These are phyloP conservation scores for Podospora tetraspora DNA, from an alignment of 495 filamentous ascomycete genomes.

Conservation along the genomic window DNA sequence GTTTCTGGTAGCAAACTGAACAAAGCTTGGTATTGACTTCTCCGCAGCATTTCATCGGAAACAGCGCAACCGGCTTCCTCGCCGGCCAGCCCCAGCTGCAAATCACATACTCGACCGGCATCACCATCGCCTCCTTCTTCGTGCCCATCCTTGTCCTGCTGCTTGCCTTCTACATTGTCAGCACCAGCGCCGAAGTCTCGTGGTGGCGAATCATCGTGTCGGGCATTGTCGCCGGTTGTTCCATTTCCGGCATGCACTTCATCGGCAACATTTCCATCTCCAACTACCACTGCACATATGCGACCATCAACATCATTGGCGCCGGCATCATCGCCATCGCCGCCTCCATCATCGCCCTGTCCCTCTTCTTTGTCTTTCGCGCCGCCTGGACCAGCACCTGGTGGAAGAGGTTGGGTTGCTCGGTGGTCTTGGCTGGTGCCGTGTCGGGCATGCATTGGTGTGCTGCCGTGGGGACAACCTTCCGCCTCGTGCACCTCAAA, in stretches of 20 bases:
- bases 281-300: constrained; percentile 65
- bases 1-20: too few species aligned
- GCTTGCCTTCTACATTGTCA: constrained; percentile 64
- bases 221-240: constrained; percentile 62
- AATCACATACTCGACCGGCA: constrained; percentile 65
- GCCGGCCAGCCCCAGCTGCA: constrained; percentile 57
- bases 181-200: constrained; percentile 54
- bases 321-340: constrained; percentile 66
- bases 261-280: constrained; percentile 74
- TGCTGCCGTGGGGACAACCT: constrained; percentile 65
- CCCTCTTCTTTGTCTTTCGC: constrained; percentile 71
- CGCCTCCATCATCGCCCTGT: constrained; percentile 61
- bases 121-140: constrained; percentile 74
- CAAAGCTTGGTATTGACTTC: background rate
- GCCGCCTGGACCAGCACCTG: constrained; percentile 73
- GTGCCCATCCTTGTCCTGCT: constrained; percentile 71
- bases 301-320: constrained; percentile 54
- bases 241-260: constrained; percentile 88
- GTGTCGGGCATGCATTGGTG: constrained; percentile 90
- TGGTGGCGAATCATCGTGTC: constrained; percentile 55
- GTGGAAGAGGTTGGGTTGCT: constrained; percentile 66
- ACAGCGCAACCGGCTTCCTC: constrained; percentile 67
- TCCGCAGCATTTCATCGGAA: constrained; percentile 69
- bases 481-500: constrained; percentile 42
- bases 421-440: constrained; percentile 60